Evolutionary conservation across 768 basidiomycete genomes (phyloP).

Genomic region (Neoboletus brunneissimus): DNA sequence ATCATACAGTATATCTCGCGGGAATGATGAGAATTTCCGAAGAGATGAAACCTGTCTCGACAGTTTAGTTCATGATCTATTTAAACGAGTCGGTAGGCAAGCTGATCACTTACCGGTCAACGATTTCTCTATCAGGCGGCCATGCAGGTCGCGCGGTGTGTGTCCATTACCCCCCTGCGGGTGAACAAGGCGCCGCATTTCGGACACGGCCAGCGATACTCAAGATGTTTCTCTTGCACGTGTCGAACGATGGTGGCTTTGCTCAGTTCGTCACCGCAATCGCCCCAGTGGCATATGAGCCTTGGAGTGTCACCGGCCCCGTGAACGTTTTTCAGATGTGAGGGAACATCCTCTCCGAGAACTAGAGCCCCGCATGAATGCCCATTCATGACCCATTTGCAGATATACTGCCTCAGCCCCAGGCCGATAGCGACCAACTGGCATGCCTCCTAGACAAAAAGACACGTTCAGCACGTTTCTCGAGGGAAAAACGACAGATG

Average conservation of each 20-base stretch:
- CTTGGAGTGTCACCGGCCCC: not conserved
- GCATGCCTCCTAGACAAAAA: slow-evolving; percentile 6
- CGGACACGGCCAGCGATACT: slow-evolving; percentile 23
- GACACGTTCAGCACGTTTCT: not conserved
- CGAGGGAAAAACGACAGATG: not conserved
- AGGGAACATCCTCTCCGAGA: slow-evolving; percentile 15
- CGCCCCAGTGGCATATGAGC: slow-evolving; percentile 15
- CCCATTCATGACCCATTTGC: slow-evolving; percentile 15
- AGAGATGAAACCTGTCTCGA: not conserved
- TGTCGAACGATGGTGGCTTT: slow-evolving; percentile 18
- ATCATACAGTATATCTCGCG: not conserved
- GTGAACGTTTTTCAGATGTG: slow-evolving; percentile 17
- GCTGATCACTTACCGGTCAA: slow-evolving; percentile 1
- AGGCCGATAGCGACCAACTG: slow-evolving; percentile 9
- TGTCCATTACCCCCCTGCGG: slow-evolving; percentile 18
- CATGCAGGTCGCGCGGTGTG: slow-evolving; percentile 14
- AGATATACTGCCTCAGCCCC: not conserved
- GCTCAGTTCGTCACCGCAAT: slow-evolving; percentile 16
- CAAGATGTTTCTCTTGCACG: slow-evolving; percentile 25
- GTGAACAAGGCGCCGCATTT: slow-evolving; percentile 17
- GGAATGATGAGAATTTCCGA: not conserved
- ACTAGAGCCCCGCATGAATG: slow-evolving; percentile 5
- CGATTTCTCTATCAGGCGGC: not conserved
- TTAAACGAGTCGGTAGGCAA: not conserved
- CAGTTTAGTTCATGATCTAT: not conserved